Evolutionary conservation across 129 eudicot species (phyloP), one percentile per base, ranked within the genome.

Genomic region (Chrysanthemum lavandulifolium): DNA sequence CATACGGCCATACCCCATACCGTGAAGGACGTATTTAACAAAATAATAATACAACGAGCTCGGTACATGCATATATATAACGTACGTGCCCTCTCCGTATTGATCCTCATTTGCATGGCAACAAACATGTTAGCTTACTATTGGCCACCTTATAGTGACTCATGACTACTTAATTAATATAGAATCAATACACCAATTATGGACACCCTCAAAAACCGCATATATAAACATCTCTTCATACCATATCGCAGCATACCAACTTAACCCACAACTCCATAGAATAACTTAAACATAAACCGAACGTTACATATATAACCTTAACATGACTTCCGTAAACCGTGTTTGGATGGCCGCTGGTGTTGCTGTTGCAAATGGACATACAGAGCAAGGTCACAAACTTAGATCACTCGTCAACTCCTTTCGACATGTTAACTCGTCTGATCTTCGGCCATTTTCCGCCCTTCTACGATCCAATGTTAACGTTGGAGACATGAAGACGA

Each of bases 331-430:
- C 61, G 2, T 80, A 10, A 80, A 13, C 60, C 74, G 82, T n/a
- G 74, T 76, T 29, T 68, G 84, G 82, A 58, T 84, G 67, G 87
- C 84, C 6, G 73, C 88, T 9, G 70, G 64, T 25, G 82, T 77
- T 1, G 82, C 82, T 47, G 73, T 76, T 4, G 72, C 73, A 2
- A 73, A 76, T 54, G 60, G 74, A 81, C 80, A 73, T 81, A 59
- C 76, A 29, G 84, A 79, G 27, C 82, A 84, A 62, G 79, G 81
- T 25, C 70, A 18, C 47, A 80, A 76, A 71, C 52, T 73, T 23
- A 76, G 64, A 80, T 77, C 80, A 23, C 75, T 78, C 55, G 59
- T 76, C 29, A 67, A 62, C 2, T 72, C 80, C 12, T 67, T 84
- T 60, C 74, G 75, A 31, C 82, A 76, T 27, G 80, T 43, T 4